These are phyloP conservation scores for Phaeolepiota aurea DNA, from an alignment of 768 basidiomycete species.

Conservation along the genomic window DNA sequence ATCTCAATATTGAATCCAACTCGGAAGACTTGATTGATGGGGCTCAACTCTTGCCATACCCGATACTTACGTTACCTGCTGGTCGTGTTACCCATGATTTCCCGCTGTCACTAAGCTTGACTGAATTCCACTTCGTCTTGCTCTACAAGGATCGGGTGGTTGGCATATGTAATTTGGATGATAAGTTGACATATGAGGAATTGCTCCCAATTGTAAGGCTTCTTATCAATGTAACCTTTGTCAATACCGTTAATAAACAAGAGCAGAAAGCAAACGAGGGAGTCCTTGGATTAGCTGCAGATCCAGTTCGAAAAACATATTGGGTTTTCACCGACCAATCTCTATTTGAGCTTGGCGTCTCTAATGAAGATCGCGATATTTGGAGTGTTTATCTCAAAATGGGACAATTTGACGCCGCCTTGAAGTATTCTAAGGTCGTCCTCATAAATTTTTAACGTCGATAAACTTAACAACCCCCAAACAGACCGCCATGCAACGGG, in stretches of 20 bases:
- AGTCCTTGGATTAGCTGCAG: constrained; percentile 69
- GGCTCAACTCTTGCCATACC: constrained; percentile 76
- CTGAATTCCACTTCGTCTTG: constrained; percentile 88
- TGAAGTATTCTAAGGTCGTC: constrained; percentile 75
- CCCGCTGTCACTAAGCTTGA: constrained; percentile 74
- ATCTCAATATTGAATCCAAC: constrained; percentile 58
- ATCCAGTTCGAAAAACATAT: constrained; percentile 83
- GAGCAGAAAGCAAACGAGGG: constrained; percentile 66
- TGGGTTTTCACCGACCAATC: constrained; percentile 92
- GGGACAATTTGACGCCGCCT: constrained; percentile 67
- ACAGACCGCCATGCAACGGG: constrained; percentile 83
- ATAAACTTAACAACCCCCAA: background rate
- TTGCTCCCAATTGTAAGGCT: constrained; percentile 62
- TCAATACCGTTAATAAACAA: background rate
- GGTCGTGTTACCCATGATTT: constrained; percentile 25
- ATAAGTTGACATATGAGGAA: constrained; percentile 80
- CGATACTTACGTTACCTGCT: constrained; percentile 25
- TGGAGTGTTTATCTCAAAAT: constrained; percentile 88
- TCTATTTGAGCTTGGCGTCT: constrained; percentile 78
- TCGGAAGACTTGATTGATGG: constrained; percentile 73
- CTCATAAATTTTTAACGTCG: background rate
- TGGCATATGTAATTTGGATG: constrained; percentile 74
- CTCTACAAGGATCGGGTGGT: constrained; percentile 74
- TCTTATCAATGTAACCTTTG: background rate
- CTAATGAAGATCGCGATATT: constrained; percentile 88